Percentiles rank a stretch among this genome's conserved stretches.
These are phyloP conservation scores for Rhazya stricta DNA, from an alignment of 257 asterid genomes.

Conservation along the genomic window DNA sequence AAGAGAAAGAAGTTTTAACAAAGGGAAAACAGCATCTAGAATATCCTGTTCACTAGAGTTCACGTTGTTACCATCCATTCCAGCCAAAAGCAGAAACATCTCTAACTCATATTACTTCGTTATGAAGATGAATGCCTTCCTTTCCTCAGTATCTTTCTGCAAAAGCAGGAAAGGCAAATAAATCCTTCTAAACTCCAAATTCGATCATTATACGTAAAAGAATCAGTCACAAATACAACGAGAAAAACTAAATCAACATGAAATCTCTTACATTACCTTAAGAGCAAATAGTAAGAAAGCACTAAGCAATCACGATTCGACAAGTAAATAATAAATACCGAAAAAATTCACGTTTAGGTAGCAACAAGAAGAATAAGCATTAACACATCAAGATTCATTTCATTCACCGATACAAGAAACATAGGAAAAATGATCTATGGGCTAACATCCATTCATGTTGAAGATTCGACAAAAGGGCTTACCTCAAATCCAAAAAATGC, in stretches of 20 bases:
- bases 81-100: constrained; percentile 1
- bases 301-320: neutral
- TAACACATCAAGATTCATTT: neutral
- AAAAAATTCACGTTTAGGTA: neutral
- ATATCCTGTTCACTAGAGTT: constrained; percentile 20
- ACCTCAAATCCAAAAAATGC: constrained; percentile 4
- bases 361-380: neutral
- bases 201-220: neutral
- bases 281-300: neutral
- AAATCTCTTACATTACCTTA: neutral
- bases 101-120: neutral
- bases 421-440: no score
- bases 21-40: constrained; percentile 29
- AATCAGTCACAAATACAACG: neutral
- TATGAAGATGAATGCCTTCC: neutral
- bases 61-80: constrained; percentile 17
- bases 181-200: neutral
- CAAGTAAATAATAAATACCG: neutral
- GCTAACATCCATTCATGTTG: neutral
- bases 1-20: constrained; percentile 32
- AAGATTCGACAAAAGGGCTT: neutral
- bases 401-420: neutral
- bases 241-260: neutral
- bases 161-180: neutral
- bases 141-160: constrained; percentile 6